Evolutionary conservation across 2,329 filamentous ascomycete genomes (phyloP).

Genomic region (Beauveria sp.): DNA sequence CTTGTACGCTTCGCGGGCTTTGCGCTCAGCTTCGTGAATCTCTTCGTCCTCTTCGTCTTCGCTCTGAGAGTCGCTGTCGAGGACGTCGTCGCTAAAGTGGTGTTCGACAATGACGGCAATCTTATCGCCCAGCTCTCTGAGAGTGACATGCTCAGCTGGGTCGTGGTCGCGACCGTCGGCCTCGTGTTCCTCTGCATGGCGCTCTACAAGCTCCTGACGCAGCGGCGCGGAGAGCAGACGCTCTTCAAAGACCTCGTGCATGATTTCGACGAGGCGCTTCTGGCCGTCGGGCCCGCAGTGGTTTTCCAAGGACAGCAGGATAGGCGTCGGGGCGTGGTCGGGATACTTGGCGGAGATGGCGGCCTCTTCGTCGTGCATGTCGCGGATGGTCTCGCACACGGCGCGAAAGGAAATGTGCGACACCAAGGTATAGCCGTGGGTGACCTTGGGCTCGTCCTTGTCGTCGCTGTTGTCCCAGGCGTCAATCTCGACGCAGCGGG

Average conservation of each 20-base stretch:
- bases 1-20: slow-evolving; percentile 45
- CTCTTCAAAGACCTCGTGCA: slow-evolving; percentile 55
- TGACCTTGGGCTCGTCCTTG: slow-evolving; percentile 59
- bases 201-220: slow-evolving; percentile 32
- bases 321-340: slow-evolving; percentile 42
- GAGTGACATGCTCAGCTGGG: slow-evolving; percentile 43
- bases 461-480: slow-evolving; percentile 60
- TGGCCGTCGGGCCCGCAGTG: slow-evolving; percentile 56
- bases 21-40: slow-evolving; percentile 21
- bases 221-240: slow-evolving; percentile 51
- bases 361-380: slow-evolving; percentile 52
- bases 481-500: slow-evolving; percentile 66
- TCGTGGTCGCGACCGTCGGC: slow-evolving; percentile 39
- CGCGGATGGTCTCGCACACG: slow-evolving; percentile 58
- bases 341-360: slow-evolving; percentile 28
- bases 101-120: slow-evolving; percentile 63
- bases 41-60: slow-evolving; percentile 30
- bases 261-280: slow-evolving; percentile 53
- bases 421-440: slow-evolving; percentile 61
- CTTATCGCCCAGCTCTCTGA: slow-evolving; percentile 53
- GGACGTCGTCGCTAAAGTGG: slow-evolving; percentile 46
- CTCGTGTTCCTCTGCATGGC: slow-evolving; percentile 30
- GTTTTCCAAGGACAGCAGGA: slow-evolving; percentile 60
- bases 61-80: slow-evolving; percentile 26
- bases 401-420: slow-evolving; percentile 56